Evolutionary conservation across 371 early-diverging fungal genomes (phyloP), one percentile per base, ranked within the genome.

Genomic region (Thermomucor indicae-seudaticae): DNA sequence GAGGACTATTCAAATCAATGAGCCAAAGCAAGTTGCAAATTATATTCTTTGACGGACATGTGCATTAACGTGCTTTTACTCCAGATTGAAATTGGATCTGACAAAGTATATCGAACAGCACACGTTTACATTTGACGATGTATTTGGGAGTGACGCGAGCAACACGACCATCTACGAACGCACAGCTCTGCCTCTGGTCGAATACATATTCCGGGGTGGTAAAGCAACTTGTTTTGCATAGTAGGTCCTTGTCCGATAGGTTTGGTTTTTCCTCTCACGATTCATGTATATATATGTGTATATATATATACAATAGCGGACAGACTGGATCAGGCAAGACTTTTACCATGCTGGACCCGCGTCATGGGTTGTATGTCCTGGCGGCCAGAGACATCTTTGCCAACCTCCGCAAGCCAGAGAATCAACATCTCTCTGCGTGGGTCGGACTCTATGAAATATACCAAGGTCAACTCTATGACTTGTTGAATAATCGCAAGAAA

Each of bases 221-320:
- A 96, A 95, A 62, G 97, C 97, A 0, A 97, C 99, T 4, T 94
- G 98, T 64, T 96, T 99, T 79, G 99, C 98, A 31, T 99, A 98
- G 88, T 91, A 85, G 49, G 67, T 64, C 2, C 2, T 42, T 8
- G 2, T 42, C 0, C 4, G 8, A 23, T 1, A 4, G 7, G 19
- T 23, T 6, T 25, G 2, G 17, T 27, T n/a, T 5, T 25, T 32
- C 6, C 8, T 19, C 35, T 19, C 5, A 10, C n/a, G 17, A 12
- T 29, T n/a, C 19, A 6, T 19, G 4, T 41, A 23, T 42, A 3
- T 27, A 30, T 44, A 6, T 32, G 20, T 2, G 14, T 23, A 12
- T 23, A 43, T 19, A 34, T 37, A 23, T 22, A 42, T 2, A 35
- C 7, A 16, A 42, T 45, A 88, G 90, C 71, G 98, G 99, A 0